Evolutionary conservation across 1,284 basidiomycete genomes (phyloP), one percentile per base, ranked within the genome.

Genomic region (Ustilago esculenta): DNA sequence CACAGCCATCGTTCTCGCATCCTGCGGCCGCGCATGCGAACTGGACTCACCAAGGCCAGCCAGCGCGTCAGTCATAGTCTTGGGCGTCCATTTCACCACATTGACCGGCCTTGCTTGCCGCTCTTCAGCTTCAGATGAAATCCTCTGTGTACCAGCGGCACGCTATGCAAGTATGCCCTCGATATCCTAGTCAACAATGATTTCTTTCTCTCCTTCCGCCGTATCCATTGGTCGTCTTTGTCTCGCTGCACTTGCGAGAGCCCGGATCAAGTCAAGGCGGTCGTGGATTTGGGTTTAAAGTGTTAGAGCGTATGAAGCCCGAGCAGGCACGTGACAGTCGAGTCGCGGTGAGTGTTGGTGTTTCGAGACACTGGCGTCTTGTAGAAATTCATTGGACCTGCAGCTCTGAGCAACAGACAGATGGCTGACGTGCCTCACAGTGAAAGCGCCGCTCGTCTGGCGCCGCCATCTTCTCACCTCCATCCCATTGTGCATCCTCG

Each of bases 301-400:
- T 59, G 44, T 53, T 53, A 52, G 40, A 32, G 50, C 20, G 1
- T 11, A 35, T 6, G 18, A 17, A 21, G 7, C 5, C 14, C 2
- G 18, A 20, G 11, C 2, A 33, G 4, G 49, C 61, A 65, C 54
- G 61, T 65, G 61, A 65, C 36, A 36, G 21, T 20, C 50, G 36
- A 18, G 50, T 53, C 61, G 61, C 61, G 61, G 24, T 52, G 24
- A 50, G 61, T 65, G 61, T 65, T 65, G 61, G 49, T 65, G 54
- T 57, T 20, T 20, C 23, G 14, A 12, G 11, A 23, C 8, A 35
- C 14, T 25, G 36, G 27, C 33, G 23, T 17, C 7, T 24, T 41
- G 54, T 64, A 64, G 60, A 57, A 65, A 65, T 57, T 65, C 57
- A 46, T 9, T 53, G 17, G 61, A 65, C 54, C 30, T 46, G 50